Percentiles rank a stretch among this genome's conserved stretches.
These are phyloP conservation scores for Zizania latifolia DNA, from an alignment of 176 grass and related monocot species.

Conservation along the genomic window DNA sequence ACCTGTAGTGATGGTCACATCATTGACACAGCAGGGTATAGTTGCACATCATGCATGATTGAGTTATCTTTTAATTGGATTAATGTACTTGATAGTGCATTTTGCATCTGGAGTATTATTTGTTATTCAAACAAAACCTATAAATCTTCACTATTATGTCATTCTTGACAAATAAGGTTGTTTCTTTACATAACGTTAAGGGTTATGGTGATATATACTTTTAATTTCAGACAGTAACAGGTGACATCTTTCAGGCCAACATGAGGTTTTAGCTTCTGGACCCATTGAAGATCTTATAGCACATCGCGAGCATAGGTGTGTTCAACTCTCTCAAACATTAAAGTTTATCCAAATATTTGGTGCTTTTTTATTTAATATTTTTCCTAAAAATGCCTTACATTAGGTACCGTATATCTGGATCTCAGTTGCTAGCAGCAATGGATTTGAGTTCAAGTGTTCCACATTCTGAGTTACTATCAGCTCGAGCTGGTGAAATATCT, in stretches of 20 bases:
- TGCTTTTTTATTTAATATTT: not conserved
- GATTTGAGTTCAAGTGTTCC: slow-evolving; percentile 73
- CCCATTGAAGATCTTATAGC: slow-evolving; percentile 99
- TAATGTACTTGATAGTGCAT: not conserved
- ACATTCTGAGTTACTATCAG: slow-evolving; percentile 63
- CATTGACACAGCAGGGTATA: not conserved
- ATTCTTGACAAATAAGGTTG: not conserved
- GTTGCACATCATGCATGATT: not conserved
- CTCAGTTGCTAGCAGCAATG: slow-evolving; percentile 81
- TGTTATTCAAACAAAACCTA: slow-evolving; percentile 18
- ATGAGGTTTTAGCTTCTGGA: slow-evolving; percentile 95
- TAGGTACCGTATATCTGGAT: slow-evolving; percentile 98
- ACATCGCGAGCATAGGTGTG: slow-evolving; percentile 95
- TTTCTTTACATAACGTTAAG: not conserved
- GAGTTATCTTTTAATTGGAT: not conserved
- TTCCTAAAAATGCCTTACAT: slow-evolving; percentile 32
- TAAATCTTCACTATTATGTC: slow-evolving; percentile 3
- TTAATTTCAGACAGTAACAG: slow-evolving; percentile 19
- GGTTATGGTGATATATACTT: not conserved
- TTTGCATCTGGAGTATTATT: slow-evolving; percentile 12
- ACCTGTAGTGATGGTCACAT: no score
- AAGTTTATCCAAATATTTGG: not conserved
- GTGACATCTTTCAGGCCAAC: slow-evolving; percentile 60
- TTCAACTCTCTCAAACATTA: slow-evolving; percentile 6
- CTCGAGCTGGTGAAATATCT: slow-evolving; percentile 53